phyloP scores from a whole-genome alignment of 192 early-diverging fungal genomes.

The Chytriomyces sp. region DNA sequence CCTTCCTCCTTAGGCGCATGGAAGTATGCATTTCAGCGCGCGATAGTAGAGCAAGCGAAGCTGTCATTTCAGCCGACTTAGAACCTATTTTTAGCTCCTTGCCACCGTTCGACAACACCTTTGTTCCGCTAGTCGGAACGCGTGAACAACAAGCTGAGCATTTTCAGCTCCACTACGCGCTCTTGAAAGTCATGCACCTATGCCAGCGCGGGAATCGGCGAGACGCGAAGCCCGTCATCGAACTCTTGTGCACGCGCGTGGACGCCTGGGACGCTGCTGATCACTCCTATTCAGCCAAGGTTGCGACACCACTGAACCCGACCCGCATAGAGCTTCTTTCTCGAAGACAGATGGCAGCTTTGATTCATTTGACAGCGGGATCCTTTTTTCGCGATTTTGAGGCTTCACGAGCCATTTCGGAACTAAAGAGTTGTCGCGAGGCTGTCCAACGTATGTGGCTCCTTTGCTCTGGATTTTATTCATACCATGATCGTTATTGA shows the following conservation, averaged over 20 bases:
- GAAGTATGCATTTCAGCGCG: not conserved
- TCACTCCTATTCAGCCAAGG: not conserved
- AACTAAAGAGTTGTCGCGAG: not conserved
- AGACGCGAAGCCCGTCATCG: not conserved
- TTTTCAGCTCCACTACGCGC: not conserved
- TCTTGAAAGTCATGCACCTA: not conserved
- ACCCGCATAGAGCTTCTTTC: not conserved
- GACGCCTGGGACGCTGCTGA: not conserved
- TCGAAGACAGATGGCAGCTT: not conserved
- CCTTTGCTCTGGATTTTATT: not conserved
- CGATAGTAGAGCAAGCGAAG: not conserved
- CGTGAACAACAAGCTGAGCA: not conserved
- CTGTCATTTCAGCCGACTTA: not conserved
- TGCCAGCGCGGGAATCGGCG: not conserved
- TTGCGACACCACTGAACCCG: not conserved
- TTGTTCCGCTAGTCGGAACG: not conserved
- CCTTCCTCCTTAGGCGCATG: conserved; percentile 1
- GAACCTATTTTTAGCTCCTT: conserved; percentile 11
- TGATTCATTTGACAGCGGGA: not conserved
- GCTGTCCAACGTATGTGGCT: not conserved
- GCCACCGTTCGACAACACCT: not conserved
- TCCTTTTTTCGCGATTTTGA: conserved; percentile 3
- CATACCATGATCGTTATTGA: not conserved
- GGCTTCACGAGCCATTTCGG: not conserved
- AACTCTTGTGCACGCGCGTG: not conserved